A percentile compares a stretch with the other conserved stretches of the same genome.
Conservation (phyloP, 345 rosid species). For the Draba incana region DNA sequence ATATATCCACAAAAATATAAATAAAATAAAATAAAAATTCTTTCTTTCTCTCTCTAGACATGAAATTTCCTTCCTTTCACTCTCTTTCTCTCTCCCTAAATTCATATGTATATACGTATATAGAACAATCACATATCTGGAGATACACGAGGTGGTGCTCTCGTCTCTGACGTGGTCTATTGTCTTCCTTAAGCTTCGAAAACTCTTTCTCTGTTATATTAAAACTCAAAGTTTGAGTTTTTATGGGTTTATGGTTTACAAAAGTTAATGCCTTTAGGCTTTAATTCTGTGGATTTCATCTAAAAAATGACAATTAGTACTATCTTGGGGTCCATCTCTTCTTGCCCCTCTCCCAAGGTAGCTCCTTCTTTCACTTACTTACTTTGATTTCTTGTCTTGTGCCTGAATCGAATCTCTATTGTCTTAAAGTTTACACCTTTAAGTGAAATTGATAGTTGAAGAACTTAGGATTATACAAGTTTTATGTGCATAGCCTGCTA, state of each 20-base stretch:
- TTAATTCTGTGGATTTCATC: slow-evolving; percentile 31
- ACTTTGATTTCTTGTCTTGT: background rate
- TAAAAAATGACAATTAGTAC: slow-evolving; percentile 41
- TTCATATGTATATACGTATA: background rate
- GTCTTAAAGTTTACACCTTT: background rate
- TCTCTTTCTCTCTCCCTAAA: slow-evolving; percentile 26
- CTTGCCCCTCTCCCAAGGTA: slow-evolving; percentile 59
- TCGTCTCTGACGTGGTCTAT: slow-evolving; percentile 44
- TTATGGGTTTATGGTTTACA: slow-evolving; percentile 33
- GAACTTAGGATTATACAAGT: background rate
- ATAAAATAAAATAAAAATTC: slow-evolving; percentile 3
- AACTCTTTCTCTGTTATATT: slow-evolving; percentile 17
- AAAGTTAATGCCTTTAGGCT: slow-evolving; percentile 43
- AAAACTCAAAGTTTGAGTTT: slow-evolving; percentile 11
- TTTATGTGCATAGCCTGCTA: background rate
- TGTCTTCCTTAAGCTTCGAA: slow-evolving; percentile 38
- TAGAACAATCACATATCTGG: background rate
- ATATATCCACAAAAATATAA: slow-evolving; percentile 39
- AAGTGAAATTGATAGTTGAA: background rate
- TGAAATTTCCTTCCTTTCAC: slow-evolving; percentile 25
- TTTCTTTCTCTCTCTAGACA: slow-evolving; percentile 14
- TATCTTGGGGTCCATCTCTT: slow-evolving; percentile 62
- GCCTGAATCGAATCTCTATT: slow-evolving; percentile 5
- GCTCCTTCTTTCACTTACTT: background rate
- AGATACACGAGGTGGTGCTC: slow-evolving; percentile 29